A percentile compares a stretch with the other conserved stretches of the same genome.
phyloP scores from a whole-genome alignment of 2,329 filamentous ascomycete species.

The Penicillium sp. region DNA sequence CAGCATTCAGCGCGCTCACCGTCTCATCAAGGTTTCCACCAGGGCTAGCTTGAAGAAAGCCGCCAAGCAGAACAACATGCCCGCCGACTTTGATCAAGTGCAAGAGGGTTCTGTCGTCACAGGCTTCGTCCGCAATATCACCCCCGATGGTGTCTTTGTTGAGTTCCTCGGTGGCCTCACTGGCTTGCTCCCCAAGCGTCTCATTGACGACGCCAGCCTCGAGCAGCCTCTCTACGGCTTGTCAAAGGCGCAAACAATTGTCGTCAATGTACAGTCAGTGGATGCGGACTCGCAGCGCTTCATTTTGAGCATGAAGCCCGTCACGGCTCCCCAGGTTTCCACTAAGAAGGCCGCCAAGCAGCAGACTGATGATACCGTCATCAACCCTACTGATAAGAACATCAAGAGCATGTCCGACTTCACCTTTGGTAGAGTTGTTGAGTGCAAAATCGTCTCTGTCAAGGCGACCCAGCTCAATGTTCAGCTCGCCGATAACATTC shows the following conservation, averaged over 20 bases:
- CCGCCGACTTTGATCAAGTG: conserved; percentile 68
- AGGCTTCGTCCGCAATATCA: conserved; percentile 84
- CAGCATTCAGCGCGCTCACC: conserved; percentile 76
- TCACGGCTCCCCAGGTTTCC: conserved; percentile 50
- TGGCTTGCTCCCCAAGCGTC: conserved; percentile 74
- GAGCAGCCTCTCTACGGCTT: conserved; percentile 72
- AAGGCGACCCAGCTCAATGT: conserved; percentile 94
- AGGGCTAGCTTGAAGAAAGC: conserved; percentile 80
- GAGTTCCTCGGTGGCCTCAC: conserved; percentile 75
- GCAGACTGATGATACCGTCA: conserved; percentile 38
- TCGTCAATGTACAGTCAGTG: conserved; percentile 66
- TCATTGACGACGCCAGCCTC: conserved; percentile 67
- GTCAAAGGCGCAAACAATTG: conserved; percentile 69
- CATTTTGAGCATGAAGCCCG: conserved; percentile 56
- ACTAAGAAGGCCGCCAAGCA: conserved; percentile 37
- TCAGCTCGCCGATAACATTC: conserved; percentile 76
- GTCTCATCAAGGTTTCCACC: conserved; percentile 71
- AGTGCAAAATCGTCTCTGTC: conserved; percentile 74
- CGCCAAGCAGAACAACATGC: conserved; percentile 65
- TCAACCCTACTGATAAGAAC: conserved; percentile 62
- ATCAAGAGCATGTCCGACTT: conserved; percentile 68
- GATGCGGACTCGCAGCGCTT: conserved; percentile 70
- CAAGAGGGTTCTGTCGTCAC: conserved; percentile 64
- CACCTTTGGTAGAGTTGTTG: conserved; percentile 65
- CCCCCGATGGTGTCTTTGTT: conserved; percentile 76